Percentiles rank a stretch among this genome's conserved stretches.
Conservation (phyloP, 805 yeast species). For the Candida incommunis region DNA sequence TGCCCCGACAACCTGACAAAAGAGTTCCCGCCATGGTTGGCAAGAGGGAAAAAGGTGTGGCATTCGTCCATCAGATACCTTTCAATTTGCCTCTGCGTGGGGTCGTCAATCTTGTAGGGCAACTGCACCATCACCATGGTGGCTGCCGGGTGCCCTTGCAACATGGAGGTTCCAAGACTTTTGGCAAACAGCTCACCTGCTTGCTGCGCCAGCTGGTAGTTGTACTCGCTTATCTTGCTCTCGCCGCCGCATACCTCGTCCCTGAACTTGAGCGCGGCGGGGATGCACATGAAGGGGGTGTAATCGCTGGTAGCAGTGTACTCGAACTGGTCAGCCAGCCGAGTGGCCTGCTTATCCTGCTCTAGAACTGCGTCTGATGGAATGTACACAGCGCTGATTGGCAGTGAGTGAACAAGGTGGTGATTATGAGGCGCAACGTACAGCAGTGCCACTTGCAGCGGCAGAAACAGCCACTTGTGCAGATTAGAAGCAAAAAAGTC, state of each 20-base stretch:
- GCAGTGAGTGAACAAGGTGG: constrained; percentile 36
- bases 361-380: constrained; percentile 1
- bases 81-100: not conserved
- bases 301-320: constrained; percentile 37
- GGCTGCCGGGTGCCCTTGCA: not conserved
- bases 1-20: constrained; percentile 46
- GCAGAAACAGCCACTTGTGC: constrained; percentile 56
- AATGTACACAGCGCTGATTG: constrained; percentile 37
- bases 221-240: constrained; percentile 33
- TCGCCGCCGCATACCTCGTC: constrained; percentile 47
- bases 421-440: constrained; percentile 44
- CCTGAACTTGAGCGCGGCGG: constrained; percentile 41
- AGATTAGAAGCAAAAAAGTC: constrained; percentile 50
- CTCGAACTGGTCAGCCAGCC: constrained; percentile 29
- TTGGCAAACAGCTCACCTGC: constrained; percentile 28
- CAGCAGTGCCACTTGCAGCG: constrained; percentile 43
- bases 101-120: constrained; percentile 15
- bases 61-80: constrained; percentile 17
- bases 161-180: constrained; percentile 26
- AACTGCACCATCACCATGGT: constrained; percentile 31
- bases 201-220: constrained; percentile 28
- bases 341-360: constrained; percentile 17
- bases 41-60: constrained; percentile 36
- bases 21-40: constrained; percentile 26
- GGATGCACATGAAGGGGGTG: constrained; percentile 28